Percentiles rank a stretch among this genome's conserved stretches.
These are phyloP conservation scores for Citrus hindsii DNA, from an alignment of 345 rosid species.

Conservation along the genomic window DNA sequence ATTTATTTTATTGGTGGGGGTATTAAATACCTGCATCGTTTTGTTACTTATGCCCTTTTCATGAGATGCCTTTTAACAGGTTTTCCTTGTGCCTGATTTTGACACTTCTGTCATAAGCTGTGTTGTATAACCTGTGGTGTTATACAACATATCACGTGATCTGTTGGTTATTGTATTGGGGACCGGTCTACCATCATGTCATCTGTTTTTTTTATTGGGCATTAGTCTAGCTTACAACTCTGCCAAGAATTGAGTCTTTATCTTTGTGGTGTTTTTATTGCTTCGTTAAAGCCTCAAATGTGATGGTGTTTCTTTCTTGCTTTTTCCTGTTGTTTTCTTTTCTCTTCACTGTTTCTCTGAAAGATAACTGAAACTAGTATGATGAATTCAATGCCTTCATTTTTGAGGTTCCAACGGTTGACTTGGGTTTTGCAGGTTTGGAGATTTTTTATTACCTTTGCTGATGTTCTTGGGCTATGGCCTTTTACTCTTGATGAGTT, in stretches of 20 bases:
- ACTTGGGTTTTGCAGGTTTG: conserved; percentile 68
- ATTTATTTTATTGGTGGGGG: neutral
- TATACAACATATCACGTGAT: neutral
- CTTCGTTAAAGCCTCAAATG: too few species aligned
- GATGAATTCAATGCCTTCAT: conserved; percentile 5
- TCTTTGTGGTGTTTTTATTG: neutral
- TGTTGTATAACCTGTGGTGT: neutral
- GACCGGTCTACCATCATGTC: neutral
- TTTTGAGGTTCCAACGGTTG: conserved; percentile 15
- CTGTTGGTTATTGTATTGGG: too few species aligned
- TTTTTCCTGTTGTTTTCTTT: too few species aligned
- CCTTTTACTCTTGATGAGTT: conserved; percentile 98
- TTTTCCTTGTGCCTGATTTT: neutral
- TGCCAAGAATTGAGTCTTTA: neutral
- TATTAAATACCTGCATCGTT: neutral
- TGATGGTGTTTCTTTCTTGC: too few species aligned
- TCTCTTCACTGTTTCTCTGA: too few species aligned
- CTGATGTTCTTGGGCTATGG: conserved; percentile 95
- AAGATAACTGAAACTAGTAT: neutral
- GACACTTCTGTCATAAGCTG: neutral
- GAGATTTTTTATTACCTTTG: conserved; percentile 83
- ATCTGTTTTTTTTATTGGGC: neutral
- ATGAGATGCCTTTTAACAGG: neutral
- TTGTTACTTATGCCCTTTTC: neutral
- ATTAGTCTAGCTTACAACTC: neutral